Conservation (phyloP, 768 basidiomycete genomes). For the Lentinula aciculospora region DNA sequence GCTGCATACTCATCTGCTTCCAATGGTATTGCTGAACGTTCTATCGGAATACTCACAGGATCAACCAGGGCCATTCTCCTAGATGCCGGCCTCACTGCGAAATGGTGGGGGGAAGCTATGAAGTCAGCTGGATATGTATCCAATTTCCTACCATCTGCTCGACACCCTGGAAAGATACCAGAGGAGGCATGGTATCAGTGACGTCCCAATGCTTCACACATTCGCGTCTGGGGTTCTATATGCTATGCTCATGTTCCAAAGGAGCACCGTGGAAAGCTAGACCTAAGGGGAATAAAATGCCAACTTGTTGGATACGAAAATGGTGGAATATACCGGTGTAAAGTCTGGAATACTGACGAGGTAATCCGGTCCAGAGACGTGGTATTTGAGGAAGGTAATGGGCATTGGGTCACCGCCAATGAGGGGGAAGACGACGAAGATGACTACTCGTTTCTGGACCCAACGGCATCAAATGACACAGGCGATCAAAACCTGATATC, state of each 20-base stretch:
- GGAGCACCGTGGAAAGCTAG: slow-evolving; percentile 9
- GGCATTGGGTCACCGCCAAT: neutral
- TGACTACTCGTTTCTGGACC: no score
- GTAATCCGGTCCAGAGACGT: neutral
- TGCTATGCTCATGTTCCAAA: slow-evolving; percentile 17
- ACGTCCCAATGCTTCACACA: slow-evolving; percentile 10
- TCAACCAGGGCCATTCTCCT: slow-evolving; percentile 3
- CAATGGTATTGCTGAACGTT: slow-evolving; percentile 10
- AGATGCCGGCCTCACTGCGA: slow-evolving; percentile 3
- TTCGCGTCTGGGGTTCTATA: slow-evolving; percentile 18
- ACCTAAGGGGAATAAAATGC: neutral
- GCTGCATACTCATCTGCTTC: slow-evolving; percentile 5
- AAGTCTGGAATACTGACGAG: neutral
- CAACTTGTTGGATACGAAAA: neutral
- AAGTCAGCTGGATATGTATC: neutral
- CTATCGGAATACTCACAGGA: neutral
- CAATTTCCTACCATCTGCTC: neutral
- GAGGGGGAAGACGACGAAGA: neutral
- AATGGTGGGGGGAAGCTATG: slow-evolving; percentile 8
- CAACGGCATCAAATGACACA: neutral
- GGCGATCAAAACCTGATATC: neutral
- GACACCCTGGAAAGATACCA: neutral
- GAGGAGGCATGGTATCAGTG: neutral
- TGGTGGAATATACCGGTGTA: neutral
- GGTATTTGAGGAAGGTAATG: neutral